phyloP scores from a whole-genome alignment of 2,329 filamentous ascomycete genomes.

The Hysterium pulicare region DNA sequence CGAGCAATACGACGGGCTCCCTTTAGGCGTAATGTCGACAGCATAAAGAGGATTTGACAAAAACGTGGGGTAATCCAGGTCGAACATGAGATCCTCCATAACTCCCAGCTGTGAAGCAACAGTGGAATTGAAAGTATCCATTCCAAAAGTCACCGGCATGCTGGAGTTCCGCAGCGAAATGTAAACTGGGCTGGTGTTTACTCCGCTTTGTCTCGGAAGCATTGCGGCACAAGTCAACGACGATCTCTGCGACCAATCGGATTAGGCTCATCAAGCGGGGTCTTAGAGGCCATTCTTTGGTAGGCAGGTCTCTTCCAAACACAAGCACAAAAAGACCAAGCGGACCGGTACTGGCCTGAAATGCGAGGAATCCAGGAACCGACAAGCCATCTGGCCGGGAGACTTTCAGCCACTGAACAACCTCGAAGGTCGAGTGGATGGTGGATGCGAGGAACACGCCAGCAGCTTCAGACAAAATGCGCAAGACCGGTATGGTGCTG shows the following conservation, averaged over 20 bases:
- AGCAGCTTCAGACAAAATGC: too few species aligned
- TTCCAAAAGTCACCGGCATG: not conserved
- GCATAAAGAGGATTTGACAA: slow-evolving; percentile 12
- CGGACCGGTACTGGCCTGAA: too few species aligned
- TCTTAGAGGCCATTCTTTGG: not conserved
- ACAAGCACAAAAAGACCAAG: too few species aligned
- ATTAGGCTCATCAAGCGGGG: not conserved
- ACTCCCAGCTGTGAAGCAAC: slow-evolving; percentile 12
- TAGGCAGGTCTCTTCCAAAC: too few species aligned
- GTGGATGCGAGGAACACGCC: too few species aligned
- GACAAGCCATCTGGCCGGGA: too few species aligned
- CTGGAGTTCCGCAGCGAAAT: not conserved
- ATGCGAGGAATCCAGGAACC: too few species aligned
- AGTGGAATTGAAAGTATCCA: too few species aligned
- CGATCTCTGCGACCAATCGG: not conserved
- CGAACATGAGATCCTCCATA: slow-evolving; percentile 15
- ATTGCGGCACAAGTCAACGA: not conserved
- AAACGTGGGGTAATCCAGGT: slow-evolving; percentile 12
- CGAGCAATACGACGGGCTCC: slow-evolving; percentile 7
- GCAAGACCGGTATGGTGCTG: too few species aligned
- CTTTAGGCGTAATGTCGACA: slow-evolving; percentile 9
- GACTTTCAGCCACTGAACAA: too few species aligned
- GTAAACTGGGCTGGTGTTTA: not conserved
- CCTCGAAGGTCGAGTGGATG: too few species aligned
- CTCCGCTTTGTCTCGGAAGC: not conserved